A percentile compares a stretch with the other conserved stretches of the same genome.
These are phyloP conservation scores for Abelmoschus esculentus DNA, from an alignment of 345 rosid genomes.

Conservation along the genomic window DNA sequence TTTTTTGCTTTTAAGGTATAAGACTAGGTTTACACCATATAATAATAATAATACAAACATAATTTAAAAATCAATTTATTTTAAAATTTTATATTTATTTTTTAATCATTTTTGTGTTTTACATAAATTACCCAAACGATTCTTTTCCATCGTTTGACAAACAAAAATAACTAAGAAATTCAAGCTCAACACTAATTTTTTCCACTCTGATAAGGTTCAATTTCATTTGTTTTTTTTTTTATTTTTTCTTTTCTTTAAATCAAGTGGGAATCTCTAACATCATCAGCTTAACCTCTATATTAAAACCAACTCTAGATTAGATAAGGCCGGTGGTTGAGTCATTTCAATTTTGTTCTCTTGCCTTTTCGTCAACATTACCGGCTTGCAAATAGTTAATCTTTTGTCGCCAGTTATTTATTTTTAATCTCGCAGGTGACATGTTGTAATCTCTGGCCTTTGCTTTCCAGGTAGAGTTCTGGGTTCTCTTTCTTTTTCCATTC, in stretches of 20 bases:
- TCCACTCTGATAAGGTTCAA: too few species aligned
- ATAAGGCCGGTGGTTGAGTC: conserved; percentile 48
- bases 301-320: conserved; percentile 14
- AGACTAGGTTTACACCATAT: too few species aligned
- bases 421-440: conserved; percentile 5
- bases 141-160: too few species aligned
- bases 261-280: conserved; percentile 24
- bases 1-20: too few species aligned
- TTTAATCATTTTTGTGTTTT: too few species aligned
- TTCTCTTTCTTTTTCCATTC: neutral
- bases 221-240: neutral
- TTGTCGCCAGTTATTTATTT: conserved; percentile 3
- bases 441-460: conserved; percentile 5
- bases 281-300: conserved; percentile 8
- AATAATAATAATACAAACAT: too few species aligned
- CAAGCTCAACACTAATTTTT: too few species aligned
- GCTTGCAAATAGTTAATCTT: neutral
- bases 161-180: too few species aligned
- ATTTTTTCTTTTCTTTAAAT: neutral
- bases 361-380: conserved; percentile 8
- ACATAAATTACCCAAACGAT: too few species aligned
- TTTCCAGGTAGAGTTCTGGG: conserved; percentile 23
- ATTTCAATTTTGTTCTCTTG: conserved; percentile 12
- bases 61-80: too few species aligned
- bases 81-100: too few species aligned